These are phyloP conservation scores for Xylaria curta DNA, from an alignment of 495 filamentous ascomycete species.

Conservation along the genomic window DNA sequence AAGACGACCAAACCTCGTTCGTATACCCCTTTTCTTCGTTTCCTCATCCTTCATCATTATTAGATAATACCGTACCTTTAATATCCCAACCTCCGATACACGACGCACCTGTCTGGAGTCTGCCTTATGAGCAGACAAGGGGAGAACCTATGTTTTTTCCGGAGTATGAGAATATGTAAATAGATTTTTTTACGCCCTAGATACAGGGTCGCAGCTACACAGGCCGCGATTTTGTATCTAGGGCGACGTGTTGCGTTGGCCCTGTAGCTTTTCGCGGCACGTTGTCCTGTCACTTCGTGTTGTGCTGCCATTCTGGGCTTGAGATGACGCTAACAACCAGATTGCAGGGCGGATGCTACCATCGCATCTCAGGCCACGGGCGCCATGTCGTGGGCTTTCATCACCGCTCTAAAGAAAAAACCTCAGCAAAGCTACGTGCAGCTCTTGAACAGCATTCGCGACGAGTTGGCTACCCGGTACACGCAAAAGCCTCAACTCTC, in stretches of 20 bases:
- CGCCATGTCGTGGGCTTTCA: conserved; percentile 98
- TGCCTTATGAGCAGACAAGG: conserved; percentile 5
- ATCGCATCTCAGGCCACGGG: conserved; percentile 87
- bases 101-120: not conserved
- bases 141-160: conserved; percentile 6
- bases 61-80: conserved; percentile 26
- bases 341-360: conserved; percentile 65
- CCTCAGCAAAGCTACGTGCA: conserved; percentile 98
- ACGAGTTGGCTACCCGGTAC: conserved; percentile 88
- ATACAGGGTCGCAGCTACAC: conserved; percentile 42
- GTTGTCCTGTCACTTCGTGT: not conserved
- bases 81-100: conserved; percentile 22
- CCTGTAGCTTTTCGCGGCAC: conserved; percentile 23
- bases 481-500: conserved; percentile 96
- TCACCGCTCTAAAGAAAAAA: conserved; percentile 92
- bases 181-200: conserved; percentile 44
- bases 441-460: conserved; percentile 92
- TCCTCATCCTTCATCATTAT: conserved; percentile 31
- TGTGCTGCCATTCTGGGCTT: not conserved
- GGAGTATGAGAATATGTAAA: conserved; percentile 29
- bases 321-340: conserved; percentile 30
- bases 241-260: conserved; percentile 64
- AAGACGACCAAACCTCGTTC: conserved; percentile 93
- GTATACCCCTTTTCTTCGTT: conserved; percentile 54
- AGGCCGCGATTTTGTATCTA: conserved; percentile 53